Conservation (phyloP, 805 yeast genomes). For the Ogataea nonfermentans region DNA sequence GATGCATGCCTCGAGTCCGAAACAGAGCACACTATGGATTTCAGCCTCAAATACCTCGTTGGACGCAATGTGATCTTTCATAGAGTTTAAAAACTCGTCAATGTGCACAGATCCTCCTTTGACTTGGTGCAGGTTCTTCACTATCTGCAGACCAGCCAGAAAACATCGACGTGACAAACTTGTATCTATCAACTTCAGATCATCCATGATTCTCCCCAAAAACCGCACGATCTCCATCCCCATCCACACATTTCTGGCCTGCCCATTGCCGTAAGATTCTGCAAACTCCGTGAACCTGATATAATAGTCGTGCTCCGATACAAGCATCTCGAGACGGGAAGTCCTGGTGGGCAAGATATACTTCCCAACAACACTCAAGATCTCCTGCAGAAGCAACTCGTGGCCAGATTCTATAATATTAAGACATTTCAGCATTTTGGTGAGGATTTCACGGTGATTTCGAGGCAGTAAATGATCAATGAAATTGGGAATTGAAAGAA, state of each 20-base stretch:
- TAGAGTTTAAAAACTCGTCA: neutral
- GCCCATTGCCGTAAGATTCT: neutral
- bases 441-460: slow-evolving; percentile 20
- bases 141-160: slow-evolving; percentile 1
- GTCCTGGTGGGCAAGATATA: slow-evolving; percentile 2
- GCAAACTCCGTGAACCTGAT: neutral
- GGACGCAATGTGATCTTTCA: too few relatives aligned
- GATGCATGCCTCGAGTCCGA: slow-evolving; percentile 4
- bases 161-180: slow-evolving; percentile 2
- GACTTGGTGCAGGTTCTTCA: slow-evolving; percentile 2
- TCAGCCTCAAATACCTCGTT: neutral
- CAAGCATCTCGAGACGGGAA: slow-evolving; percentile 7
- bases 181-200: neutral
- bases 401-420: neutral
- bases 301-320: slow-evolving; percentile 1
- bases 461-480: slow-evolving; percentile 25
- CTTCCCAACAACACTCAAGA: neutral
- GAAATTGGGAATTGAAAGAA: slow-evolving; percentile 27
- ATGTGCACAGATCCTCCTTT: neutral
- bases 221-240: slow-evolving; percentile 1
- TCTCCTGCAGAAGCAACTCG: slow-evolving; percentile 1
- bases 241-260: neutral
- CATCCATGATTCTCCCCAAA: slow-evolving; percentile 2
- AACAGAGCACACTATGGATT: slow-evolving; percentile 3
- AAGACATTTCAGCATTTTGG: neutral